Percentiles rank a stretch among this genome's conserved stretches.
These are phyloP conservation scores for Pleurotus eryngii DNA, from an alignment of 768 basidiomycete genomes.

Conservation along the genomic window DNA sequence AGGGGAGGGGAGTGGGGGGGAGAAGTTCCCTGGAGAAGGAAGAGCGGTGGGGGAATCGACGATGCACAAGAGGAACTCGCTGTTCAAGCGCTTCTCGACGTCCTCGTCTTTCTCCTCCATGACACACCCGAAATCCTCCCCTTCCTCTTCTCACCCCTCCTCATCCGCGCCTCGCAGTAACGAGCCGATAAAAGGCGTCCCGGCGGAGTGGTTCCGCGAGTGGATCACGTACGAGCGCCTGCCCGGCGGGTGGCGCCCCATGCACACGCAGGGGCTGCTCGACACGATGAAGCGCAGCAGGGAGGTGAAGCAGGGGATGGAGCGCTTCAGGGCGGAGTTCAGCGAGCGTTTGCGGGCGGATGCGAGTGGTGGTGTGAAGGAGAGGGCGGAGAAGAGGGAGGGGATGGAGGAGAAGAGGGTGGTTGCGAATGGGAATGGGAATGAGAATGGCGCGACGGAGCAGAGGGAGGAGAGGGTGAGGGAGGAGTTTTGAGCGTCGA, in stretches of 20 bases:
- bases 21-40: neutral
- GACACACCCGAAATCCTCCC: neutral
- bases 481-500: too few relatives aligned
- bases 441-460: too few relatives aligned
- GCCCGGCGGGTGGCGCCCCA: slow-evolving; percentile 42
- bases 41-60: neutral
- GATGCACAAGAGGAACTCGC: neutral
- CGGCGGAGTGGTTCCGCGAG: slow-evolving; percentile 39
- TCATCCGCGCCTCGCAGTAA: slow-evolving; percentile 3
- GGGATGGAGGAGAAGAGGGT: neutral
- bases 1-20: neutral
- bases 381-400: too few relatives aligned
- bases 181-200: slow-evolving; percentile 36
- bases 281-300: slow-evolving; percentile 23
- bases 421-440: too few relatives aligned
- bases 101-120: neutral
- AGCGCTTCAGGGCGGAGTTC: neutral
- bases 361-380: neutral
- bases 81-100: neutral
- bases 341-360: neutral
- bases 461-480: too few relatives aligned
- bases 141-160: too few relatives aligned
- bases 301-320: neutral
- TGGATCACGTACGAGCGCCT: slow-evolving; percentile 55
- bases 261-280: slow-evolving; percentile 30